Percentiles rank a stretch among this genome's conserved stretches.
These are phyloP conservation scores for Nematodospora valgi DNA, from an alignment of 805 yeast genomes.

Conservation along the genomic window DNA sequence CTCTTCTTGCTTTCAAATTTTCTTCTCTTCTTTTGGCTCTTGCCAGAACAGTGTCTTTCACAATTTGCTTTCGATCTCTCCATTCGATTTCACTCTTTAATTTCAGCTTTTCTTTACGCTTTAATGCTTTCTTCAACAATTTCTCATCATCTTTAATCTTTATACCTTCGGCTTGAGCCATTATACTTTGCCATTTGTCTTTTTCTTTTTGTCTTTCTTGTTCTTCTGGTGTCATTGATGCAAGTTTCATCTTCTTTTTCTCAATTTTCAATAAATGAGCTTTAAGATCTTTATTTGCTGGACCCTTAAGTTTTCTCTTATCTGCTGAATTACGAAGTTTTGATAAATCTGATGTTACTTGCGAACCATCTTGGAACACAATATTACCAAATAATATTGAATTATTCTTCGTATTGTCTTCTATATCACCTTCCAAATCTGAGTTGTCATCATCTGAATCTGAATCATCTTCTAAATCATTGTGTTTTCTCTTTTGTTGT, in stretches of 20 bases:
- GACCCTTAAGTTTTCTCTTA: slow-evolving; percentile 67
- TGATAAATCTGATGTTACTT: slow-evolving; percentile 69
- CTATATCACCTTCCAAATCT: slow-evolving; percentile 26
- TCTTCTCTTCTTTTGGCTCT: slow-evolving; percentile 88
- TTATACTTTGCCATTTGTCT: slow-evolving; percentile 78
- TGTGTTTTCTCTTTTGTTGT: slow-evolving; percentile 38
- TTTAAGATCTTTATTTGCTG: slow-evolving; percentile 77
- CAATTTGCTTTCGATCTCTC: slow-evolving; percentile 83
- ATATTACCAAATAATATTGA: slow-evolving; percentile 75
- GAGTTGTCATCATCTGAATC: slow-evolving; percentile 33
- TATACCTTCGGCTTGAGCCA: slow-evolving; percentile 83
- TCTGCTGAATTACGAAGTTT: slow-evolving; percentile 48
- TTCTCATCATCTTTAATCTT: slow-evolving; percentile 89
- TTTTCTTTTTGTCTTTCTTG: slow-evolving; percentile 64
- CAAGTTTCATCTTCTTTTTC: slow-evolving; percentile 63
- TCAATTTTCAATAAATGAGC: slow-evolving; percentile 80
- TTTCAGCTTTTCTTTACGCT: slow-evolving; percentile 78
- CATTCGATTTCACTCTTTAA: slow-evolving; percentile 87
- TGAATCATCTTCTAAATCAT: slow-evolving; percentile 32
- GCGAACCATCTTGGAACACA: slow-evolving; percentile 76
- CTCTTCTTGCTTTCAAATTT: slow-evolving; percentile 80
- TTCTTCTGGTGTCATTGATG: slow-evolving; percentile 55
- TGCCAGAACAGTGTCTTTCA: slow-evolving; percentile 68
- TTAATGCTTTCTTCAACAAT: slow-evolving; percentile 79
- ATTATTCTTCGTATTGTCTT: slow-evolving; percentile 28